Conservation (phyloP, 345 rosid species). For the Citrus sp. region DNA sequence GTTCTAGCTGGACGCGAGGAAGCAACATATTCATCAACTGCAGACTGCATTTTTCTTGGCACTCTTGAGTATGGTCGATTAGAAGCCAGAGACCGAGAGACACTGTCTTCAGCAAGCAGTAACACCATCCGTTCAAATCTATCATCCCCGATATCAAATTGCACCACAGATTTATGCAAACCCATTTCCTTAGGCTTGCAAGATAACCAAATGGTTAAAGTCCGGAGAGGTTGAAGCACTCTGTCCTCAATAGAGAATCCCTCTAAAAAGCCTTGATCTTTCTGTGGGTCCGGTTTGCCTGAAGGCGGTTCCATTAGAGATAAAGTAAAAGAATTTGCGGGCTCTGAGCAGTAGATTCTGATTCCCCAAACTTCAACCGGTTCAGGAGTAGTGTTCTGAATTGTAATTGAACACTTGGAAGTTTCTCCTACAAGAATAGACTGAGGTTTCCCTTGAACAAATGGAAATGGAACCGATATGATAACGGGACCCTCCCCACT, state of each 20-base stretch:
- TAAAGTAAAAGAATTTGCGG: slow-evolving; percentile 32
- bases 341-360: slow-evolving; percentile 42
- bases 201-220: slow-evolving; percentile 56
- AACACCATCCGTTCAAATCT: slow-evolving; percentile 48
- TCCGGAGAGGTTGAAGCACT: slow-evolving; percentile 42
- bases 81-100: slow-evolving; percentile 48
- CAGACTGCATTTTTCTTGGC: slow-evolving; percentile 28
- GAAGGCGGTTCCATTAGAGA: slow-evolving; percentile 58
- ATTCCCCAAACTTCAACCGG: slow-evolving; percentile 48
- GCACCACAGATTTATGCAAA: slow-evolving; percentile 42
- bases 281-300: slow-evolving; percentile 6
- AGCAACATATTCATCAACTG: slow-evolving; percentile 22
- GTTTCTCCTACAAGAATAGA: slow-evolving; percentile 40
- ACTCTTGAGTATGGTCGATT: slow-evolving; percentile 30
- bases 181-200: slow-evolving; percentile 61
- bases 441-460: slow-evolving; percentile 40
- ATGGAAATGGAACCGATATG: slow-evolving; percentile 50
- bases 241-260: slow-evolving; percentile 42
- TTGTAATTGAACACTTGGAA: slow-evolving; percentile 33
- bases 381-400: slow-evolving; percentile 35
- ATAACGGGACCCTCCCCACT: slow-evolving; percentile 35
- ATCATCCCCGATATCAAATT: slow-evolving; percentile 43
- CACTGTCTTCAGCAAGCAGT: slow-evolving; percentile 52
- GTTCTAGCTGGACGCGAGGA: slow-evolving; percentile 26
- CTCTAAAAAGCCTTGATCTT: slow-evolving; percentile 29